A percentile compares a stretch with the other conserved stretches of the same genome.
Conservation (phyloP, 352 stramenopile species). For the Plasmopara halstedii region DNA sequence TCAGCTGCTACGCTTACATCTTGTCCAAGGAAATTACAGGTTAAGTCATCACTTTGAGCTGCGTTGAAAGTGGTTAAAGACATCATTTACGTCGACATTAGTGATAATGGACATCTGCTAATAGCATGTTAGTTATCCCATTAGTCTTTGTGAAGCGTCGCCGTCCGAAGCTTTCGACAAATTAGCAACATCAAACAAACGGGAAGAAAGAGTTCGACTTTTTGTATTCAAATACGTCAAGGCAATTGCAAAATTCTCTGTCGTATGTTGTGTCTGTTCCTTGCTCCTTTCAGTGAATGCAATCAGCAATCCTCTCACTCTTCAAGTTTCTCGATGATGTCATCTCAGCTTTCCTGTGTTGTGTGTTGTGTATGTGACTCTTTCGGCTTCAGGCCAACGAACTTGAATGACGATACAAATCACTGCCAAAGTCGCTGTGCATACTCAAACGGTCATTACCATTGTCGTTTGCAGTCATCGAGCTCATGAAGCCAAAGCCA, state of each 20-base stretch:
- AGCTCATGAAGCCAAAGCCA: constrained; percentile 19
- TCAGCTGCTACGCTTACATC: no score
- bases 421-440: constrained; percentile 25
- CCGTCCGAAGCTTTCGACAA: no score
- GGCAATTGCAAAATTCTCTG: constrained; percentile 4
- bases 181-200: constrained; percentile 3
- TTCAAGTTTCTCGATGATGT: not conserved
- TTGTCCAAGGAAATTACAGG: no score
- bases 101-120: no score
- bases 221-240: constrained; percentile 15
- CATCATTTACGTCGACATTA: no score
- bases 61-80: no score
- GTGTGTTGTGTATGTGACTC: constrained; percentile 15
- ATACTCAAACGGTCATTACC: constrained; percentile 24
- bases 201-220: constrained; percentile 15
- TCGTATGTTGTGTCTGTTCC: no score
- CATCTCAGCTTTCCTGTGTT: constrained; percentile 16
- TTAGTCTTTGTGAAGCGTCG: constrained; percentile 24
- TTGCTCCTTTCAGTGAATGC: no score
- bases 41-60: no score
- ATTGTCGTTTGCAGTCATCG: constrained; percentile 18
- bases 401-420: constrained; percentile 31
- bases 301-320: not conserved
- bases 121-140: no score
- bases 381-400: constrained; percentile 48